These are phyloP conservation scores for Exutisphaerella laricina DNA, from an alignment of 2,329 filamentous ascomycete species.

Conservation along the genomic window DNA sequence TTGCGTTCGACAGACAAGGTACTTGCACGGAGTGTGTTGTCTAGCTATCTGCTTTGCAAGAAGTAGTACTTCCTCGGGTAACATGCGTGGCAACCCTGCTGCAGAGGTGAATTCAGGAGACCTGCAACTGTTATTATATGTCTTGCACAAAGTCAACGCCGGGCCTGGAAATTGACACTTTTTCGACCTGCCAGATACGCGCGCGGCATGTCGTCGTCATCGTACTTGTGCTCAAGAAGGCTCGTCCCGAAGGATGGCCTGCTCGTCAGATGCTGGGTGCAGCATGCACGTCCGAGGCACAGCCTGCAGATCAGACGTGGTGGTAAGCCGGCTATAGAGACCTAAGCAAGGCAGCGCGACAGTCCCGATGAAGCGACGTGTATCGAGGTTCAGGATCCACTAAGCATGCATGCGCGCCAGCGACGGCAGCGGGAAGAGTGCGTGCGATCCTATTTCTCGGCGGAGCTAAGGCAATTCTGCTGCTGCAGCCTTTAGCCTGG, in stretches of 20 bases:
- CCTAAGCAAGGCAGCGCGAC: neutral
- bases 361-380: constrained; percentile 1
- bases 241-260: neutral
- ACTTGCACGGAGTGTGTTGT: no score
- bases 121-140: no score
- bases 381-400: neutral
- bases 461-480: no score
- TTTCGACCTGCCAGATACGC: neutral
- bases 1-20: no score
- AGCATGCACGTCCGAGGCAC: neutral
- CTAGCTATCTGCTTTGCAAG: no score
- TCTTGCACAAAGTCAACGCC: no score
- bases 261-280: neutral
- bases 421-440: neutral
- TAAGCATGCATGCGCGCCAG: no score
- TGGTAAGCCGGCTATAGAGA: constrained; percentile 1
- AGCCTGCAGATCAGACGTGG: constrained; percentile 1
- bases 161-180: no score
- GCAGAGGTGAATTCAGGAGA: no score
- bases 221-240: constrained; percentile 2
- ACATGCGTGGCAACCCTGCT: no score
- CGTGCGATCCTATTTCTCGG: constrained; percentile 3
- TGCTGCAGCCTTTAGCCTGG: neutral
- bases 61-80: no score
- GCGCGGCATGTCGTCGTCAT: constrained; percentile 3